These are phyloP conservation scores for Hypoxylon sp. DNA, from an alignment of 2,329 filamentous ascomycete species.

Conservation along the genomic window DNA sequence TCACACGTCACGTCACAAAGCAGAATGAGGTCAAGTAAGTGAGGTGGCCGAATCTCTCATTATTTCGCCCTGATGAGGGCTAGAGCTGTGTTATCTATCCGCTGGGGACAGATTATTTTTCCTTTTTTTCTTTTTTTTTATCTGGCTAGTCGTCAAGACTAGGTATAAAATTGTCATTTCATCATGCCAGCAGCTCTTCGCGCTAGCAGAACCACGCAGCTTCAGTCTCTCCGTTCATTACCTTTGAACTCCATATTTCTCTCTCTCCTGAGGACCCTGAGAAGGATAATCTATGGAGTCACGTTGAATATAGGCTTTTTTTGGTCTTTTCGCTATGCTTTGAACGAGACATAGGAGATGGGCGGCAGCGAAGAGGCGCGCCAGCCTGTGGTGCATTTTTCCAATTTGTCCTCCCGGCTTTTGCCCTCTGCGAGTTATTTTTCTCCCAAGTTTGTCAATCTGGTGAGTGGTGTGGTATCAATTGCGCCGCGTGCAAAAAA, in stretches of 20 bases:
- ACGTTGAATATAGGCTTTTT: slow-evolving; percentile 11
- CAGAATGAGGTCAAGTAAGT: slow-evolving; percentile 18
- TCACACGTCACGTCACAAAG: slow-evolving; percentile 34
- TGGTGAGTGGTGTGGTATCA: slow-evolving; percentile 39
- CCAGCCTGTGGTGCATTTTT: slow-evolving; percentile 54
- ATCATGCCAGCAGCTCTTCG: slow-evolving; percentile 34
- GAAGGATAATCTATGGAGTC: slow-evolving; percentile 28
- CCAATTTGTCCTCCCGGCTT: slow-evolving; percentile 49
- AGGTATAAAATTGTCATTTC: slow-evolving; percentile 31
- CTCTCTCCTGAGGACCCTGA: background rate
- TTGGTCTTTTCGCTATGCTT: slow-evolving; percentile 25
- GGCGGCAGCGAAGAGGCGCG: slow-evolving; percentile 54
- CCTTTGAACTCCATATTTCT: slow-evolving; percentile 34
- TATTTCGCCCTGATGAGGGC: slow-evolving; percentile 56
- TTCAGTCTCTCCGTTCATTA: slow-evolving; percentile 33
- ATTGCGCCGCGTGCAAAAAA: slow-evolving; percentile 31
- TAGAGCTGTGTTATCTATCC: slow-evolving; percentile 49
- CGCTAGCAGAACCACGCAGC: slow-evolving; percentile 42
- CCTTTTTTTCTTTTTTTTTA: slow-evolving; percentile 43
- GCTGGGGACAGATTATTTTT: slow-evolving; percentile 48
- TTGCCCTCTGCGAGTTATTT: slow-evolving; percentile 35
- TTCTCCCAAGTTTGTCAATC: slow-evolving; percentile 45
- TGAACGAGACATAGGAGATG: slow-evolving; percentile 53
- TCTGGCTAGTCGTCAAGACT: slow-evolving; percentile 46
- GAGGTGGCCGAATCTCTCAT: slow-evolving; percentile 60